Evolutionary conservation across 179 eudicot species (phyloP), one percentile per base, ranked within the genome.

Genomic region (Drosera spatulata): DNA sequence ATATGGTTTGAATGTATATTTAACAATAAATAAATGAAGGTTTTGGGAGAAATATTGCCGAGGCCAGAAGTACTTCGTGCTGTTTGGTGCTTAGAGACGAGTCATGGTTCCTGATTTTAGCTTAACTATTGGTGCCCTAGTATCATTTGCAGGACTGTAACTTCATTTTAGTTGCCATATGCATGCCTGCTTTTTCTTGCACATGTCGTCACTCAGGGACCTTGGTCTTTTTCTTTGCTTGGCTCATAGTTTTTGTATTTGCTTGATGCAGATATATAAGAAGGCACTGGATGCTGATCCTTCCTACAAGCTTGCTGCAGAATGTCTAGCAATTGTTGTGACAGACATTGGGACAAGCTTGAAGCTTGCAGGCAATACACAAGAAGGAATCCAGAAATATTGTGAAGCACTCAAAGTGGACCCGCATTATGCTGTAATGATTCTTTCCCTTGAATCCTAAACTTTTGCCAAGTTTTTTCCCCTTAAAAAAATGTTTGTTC

Each of bases 271-370:
- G 99, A 83, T 95, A 60, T 94, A 90, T 70, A 82, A 91, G 71
- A 94, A 87, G 79, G 97, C 99, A 70, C 69, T 94, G 63, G 74
- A 58, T 73, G 97, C 84, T 43, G 99, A 94, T 67, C 73, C 94
- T 43, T 69, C 91, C 40, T 87, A 90, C 67, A 94, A 94, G 79
- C 96, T 86, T 59, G 99, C 99, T 40, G 97, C 99, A 64, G 99
- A 94, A 76, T 90, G 96, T 82, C 77, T 94, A 58, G 88, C 97
- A 46, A 80, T 94, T 69, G 99, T 90, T 48, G 71, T 94, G 63
- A 94, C 99, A 49, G 99, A 94, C 80, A 77, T 94, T 11, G 99
- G 97, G 54, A 94, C 99, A 53, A 94, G 99, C 79, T 76, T 94
- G 64, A 94, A 94, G 83, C 91, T 90, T 67, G 97, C 99, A 68